A percentile compares a stretch with the other conserved stretches of the same genome.
phyloP scores from a whole-genome alignment of 2,329 filamentous ascomycete species.

The Colletotrichum trifolii region DNA sequence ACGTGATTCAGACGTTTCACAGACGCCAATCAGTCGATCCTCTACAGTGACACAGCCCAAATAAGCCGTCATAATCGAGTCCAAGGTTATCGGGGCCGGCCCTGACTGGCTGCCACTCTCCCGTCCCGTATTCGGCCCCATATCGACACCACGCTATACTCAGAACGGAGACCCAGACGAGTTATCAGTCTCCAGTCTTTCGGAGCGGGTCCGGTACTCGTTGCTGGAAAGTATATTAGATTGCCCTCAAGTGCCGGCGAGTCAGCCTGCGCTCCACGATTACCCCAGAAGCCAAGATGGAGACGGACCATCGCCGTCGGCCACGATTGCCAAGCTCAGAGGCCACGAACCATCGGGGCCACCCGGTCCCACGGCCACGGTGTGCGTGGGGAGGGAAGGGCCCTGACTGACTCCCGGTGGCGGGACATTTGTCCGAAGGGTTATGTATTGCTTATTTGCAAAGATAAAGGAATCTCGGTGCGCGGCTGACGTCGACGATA shows the following conservation, averaged over 20 bases:
- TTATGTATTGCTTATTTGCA: slow-evolving; percentile 3
- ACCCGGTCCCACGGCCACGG: slow-evolving; percentile 4
- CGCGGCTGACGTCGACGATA: slow-evolving; percentile 5
- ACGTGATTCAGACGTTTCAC: no score
- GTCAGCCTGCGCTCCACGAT: slow-evolving; percentile 28
- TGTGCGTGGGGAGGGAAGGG: neutral
- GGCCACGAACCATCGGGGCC: slow-evolving; percentile 1
- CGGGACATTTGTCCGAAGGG: no score
- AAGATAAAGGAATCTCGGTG: slow-evolving; percentile 8
- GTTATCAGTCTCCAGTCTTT: no score
- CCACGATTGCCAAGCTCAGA: neutral
- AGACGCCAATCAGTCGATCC: no score
- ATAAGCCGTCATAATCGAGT: no score
- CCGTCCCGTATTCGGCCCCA: no score
- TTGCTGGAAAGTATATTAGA: slow-evolving; percentile 21
- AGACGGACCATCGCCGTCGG: slow-evolving; percentile 6
- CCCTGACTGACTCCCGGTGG: no score
- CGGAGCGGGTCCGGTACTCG: slow-evolving; percentile 15
- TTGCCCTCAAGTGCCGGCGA: slow-evolving; percentile 11
- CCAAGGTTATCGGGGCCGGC: no score
- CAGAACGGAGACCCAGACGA: no score
- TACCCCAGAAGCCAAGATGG: slow-evolving; percentile 28
- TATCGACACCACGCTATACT: no score
- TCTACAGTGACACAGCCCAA: no score
- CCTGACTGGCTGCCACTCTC: no score